These are phyloP conservation scores for Zygosaccharomyces siamensis DNA, from an alignment of 805 yeast genomes.

Conservation along the genomic window DNA sequence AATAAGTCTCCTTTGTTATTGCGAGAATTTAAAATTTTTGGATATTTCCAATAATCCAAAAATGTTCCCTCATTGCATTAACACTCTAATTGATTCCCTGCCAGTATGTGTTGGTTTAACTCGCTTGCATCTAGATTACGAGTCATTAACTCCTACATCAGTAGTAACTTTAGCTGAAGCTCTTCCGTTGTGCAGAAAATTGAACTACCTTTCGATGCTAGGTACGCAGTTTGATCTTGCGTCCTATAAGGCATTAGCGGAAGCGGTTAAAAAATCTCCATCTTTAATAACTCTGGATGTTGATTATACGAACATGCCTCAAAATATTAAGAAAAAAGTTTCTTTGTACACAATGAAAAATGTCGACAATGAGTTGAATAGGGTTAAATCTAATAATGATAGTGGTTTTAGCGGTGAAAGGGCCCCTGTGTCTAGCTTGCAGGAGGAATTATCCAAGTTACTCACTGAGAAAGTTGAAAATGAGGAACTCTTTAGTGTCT, in stretches of 20 bases:
- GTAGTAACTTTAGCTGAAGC: constrained; percentile 64
- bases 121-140: constrained; percentile 67
- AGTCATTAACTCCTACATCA: constrained; percentile 50
- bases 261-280: constrained; percentile 58
- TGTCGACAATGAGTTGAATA: constrained; percentile 53
- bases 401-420: constrained; percentile 10
- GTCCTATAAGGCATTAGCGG: constrained; percentile 59
- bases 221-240: constrained; percentile 63
- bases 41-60: constrained; percentile 75
- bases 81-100: constrained; percentile 51
- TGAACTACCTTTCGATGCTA: constrained; percentile 60
- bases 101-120: constrained; percentile 64
- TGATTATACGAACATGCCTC: constrained; percentile 54
- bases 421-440: constrained; percentile 56
- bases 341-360: constrained; percentile 79
- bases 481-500: constrained; percentile 24
- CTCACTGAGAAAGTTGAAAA: constrained; percentile 39
- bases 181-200: constrained; percentile 60
- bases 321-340: constrained; percentile 55
- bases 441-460: constrained; percentile 40
- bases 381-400: constrained; percentile 10
- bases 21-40: constrained; percentile 59
- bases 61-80: constrained; percentile 57
- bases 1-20: constrained; percentile 45
- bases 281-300: constrained; percentile 64